Conservation (phyloP, 495 filamentous ascomycete genomes). For the Patellaria atrata region DNA sequence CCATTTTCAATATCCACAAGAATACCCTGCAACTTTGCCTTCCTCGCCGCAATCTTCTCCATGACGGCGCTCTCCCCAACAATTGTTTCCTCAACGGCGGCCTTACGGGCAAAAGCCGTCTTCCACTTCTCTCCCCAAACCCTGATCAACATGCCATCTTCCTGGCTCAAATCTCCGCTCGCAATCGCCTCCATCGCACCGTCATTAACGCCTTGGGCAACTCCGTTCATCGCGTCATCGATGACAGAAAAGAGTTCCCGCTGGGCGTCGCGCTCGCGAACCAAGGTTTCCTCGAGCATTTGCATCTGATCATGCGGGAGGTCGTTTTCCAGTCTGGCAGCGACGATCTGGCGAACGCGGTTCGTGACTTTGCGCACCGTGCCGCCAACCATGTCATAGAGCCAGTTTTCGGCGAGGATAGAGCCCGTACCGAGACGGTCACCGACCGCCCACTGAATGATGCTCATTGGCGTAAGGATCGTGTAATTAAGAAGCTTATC, state of each 20-base stretch:
- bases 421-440: constrained; percentile 49
- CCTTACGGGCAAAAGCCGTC: constrained; percentile 66
- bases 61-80: constrained; percentile 25
- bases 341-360: constrained; percentile 70
- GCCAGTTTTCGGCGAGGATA: constrained; percentile 53
- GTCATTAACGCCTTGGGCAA: constrained; percentile 61
- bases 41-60: too few species aligned
- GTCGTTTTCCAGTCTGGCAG: constrained; percentile 38
- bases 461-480: constrained; percentile 66
- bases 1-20: too few species aligned
- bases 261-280: constrained; percentile 54
- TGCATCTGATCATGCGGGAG: constrained; percentile 46
- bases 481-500: constrained; percentile 98
- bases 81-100: constrained; percentile 66
- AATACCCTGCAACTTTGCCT: too few species aligned
- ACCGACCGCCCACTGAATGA: constrained; percentile 76
- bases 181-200: constrained; percentile 43
- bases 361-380: constrained; percentile 88
- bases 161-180: constrained; percentile 35
- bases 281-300: constrained; percentile 49
- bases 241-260: constrained; percentile 63
- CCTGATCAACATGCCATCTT: constrained; percentile 47
- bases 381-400: constrained; percentile 77
- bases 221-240: constrained; percentile 60
- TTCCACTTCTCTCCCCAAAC: constrained; percentile 80